Evolutionary conservation across 2,329 filamentous ascomycete species (phyloP), one percentile per base, ranked within the genome.

Genomic region (Magnaporthales sp.): DNA sequence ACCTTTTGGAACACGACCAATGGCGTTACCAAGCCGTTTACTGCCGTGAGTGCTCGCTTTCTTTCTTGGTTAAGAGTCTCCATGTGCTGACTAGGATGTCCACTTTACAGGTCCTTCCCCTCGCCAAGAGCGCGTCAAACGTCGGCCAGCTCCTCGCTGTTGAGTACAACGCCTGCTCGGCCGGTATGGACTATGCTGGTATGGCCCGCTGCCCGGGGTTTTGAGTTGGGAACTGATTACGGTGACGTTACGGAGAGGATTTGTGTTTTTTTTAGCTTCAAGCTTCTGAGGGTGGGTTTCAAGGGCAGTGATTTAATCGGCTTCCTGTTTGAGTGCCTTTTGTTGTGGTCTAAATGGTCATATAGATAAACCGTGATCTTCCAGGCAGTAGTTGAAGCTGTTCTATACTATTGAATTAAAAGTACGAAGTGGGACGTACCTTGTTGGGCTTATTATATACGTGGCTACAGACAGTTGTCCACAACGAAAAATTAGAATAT

Each of bases 91-190:
- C 62, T n/a, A 8, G n/a, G 11, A 9, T 24, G n/a, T 27, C 24
- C 10, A 24, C 24, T 19, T 27, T 3, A 11, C 30, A 63, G 62
- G 46, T 51, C 11, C 62, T 63, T 24, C 62, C 62, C 31, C 62
- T 63, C 22, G 62, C 62, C 31, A 26, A 63, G 32, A 26, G 31
- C 62, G 26, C 22, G 24, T 63, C 62, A 31, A 63, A 63, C 62
- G 62, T 63, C 31, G 19, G 51, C 11, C 30, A 63, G 62, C 62
- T 63, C 9, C 62, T 63, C 9, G n/a, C 62, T 10, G 62, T 63
- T 15, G 38, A 63, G 8, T 63, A 63, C 62, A 63, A 63, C 22
- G 62, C 62, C 32, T 63, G 62, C 32, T 46, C 62, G 24, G 62
- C 62, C 32, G 62, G 62, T 51, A 63, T 51, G 32, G 31, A 38